Evolutionary conservation across 2,329 filamentous ascomycete genomes (phyloP).

Genomic region (Aspergillus pseudoterreus): DNA sequence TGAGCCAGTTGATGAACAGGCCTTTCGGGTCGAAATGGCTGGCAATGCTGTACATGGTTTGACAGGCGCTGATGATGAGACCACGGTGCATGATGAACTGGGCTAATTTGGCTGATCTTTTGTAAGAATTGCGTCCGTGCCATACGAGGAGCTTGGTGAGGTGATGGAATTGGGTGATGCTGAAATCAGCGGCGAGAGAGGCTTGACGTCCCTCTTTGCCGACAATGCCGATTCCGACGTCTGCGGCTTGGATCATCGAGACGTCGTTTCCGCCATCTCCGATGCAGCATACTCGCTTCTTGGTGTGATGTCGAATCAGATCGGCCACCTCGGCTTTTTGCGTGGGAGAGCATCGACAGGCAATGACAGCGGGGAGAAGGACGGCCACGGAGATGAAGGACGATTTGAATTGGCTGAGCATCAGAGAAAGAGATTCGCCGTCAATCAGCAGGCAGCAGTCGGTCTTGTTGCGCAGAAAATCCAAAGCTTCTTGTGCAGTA

Average conservation of each 20-base stretch:
- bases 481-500: conserved; percentile 79
- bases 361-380: conserved; percentile 83
- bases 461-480: conserved; percentile 79
- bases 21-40: conserved; percentile 90
- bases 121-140: conserved; percentile 97
- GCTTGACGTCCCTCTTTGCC: conserved; percentile 97
- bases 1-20: conserved; percentile 91
- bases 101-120: conserved; percentile 87
- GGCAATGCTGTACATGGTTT: conserved; percentile 96
- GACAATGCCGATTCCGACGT: conserved; percentile 96
- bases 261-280: conserved; percentile 98
- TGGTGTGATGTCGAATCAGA: conserved; percentile 85
- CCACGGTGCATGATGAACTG: conserved; percentile 98
- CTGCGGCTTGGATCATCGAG: conserved; percentile 97
- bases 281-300: conserved; percentile 95
- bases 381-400: conserved; percentile 90
- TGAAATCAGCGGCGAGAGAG: conserved; percentile 92
- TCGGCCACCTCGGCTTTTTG: conserved; percentile 94
- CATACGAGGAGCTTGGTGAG: conserved; percentile 96
- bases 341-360: conserved; percentile 92
- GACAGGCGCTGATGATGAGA: conserved; percentile 89
- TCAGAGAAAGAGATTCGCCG: conserved; percentile 80
- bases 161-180: conserved; percentile 91
- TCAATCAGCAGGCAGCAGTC: conserved; percentile 92
- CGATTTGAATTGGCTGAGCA: conserved; percentile 75